These are phyloP conservation scores for Strobilomyces dryophilus DNA, from an alignment of 768 basidiomycete species.

Conservation along the genomic window DNA sequence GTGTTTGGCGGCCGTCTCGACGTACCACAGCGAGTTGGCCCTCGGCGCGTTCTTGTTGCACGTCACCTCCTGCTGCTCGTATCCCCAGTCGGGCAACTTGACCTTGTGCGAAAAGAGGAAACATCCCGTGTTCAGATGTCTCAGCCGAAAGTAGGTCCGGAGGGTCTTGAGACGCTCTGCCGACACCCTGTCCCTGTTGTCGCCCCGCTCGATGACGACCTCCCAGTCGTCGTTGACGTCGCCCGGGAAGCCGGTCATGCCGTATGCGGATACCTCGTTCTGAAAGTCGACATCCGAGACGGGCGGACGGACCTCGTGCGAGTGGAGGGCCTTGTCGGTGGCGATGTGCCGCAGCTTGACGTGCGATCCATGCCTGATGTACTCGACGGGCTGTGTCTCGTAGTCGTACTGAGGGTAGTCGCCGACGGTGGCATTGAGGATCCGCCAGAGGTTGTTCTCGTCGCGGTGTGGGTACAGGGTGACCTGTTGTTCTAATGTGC, in stretches of 20 bases:
- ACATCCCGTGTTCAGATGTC: constrained; percentile 86
- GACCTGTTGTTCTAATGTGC: constrained; percentile 85
- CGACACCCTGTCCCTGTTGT: constrained; percentile 61
- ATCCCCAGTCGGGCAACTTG: constrained; percentile 97
- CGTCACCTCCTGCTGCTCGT: constrained; percentile 97
- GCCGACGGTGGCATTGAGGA: constrained; percentile 67
- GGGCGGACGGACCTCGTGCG: constrained; percentile 91
- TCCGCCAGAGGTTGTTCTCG: constrained; percentile 89
- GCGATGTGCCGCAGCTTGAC: constrained; percentile 78
- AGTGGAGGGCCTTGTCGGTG: constrained; percentile 88
- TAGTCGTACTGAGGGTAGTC: constrained; percentile 44
- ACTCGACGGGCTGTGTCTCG: constrained; percentile 48
- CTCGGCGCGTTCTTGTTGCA: constrained; percentile 96
- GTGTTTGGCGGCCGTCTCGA: constrained; percentile 78
- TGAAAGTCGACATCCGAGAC: constrained; percentile 98
- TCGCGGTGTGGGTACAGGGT: constrained; percentile 99
- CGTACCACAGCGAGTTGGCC: constrained; percentile 88
- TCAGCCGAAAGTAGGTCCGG: constrained; percentile 75
- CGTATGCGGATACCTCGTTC: constrained; percentile 96
- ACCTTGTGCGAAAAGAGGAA: constrained; percentile 98
- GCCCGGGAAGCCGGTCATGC: constrained; percentile 77
- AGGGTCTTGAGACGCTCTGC: constrained; percentile 72
- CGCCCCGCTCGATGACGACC: constrained; percentile 77
- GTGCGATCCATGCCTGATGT: constrained; percentile 60
- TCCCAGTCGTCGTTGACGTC: constrained; percentile 94